These are phyloP conservation scores for Scheffersomyces insectosa DNA, from an alignment of 1,139 yeast genomes.

Conservation along the genomic window DNA sequence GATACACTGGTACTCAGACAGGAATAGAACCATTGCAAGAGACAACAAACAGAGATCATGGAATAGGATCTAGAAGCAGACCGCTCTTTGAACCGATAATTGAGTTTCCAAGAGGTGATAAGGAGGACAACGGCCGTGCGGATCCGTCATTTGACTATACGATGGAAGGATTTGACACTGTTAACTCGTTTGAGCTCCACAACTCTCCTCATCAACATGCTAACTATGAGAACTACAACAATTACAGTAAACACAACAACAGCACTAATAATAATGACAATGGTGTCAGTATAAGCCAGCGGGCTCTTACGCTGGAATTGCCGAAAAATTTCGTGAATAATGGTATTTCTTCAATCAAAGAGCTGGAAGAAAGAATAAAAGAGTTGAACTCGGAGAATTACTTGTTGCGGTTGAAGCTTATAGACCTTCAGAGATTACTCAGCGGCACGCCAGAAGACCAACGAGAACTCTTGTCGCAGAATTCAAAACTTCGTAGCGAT, in stretches of 20 bases:
- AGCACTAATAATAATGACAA: too few relatives aligned
- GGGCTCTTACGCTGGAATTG: not conserved
- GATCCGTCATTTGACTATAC: slow-evolving; percentile 30
- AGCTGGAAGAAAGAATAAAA: slow-evolving; percentile 53
- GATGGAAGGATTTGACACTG: slow-evolving; percentile 21
- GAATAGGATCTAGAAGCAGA: not conserved
- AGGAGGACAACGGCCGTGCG: not conserved
- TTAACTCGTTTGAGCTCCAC: slow-evolving; percentile 3
- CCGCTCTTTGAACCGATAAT: slow-evolving; percentile 8
- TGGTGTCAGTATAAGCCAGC: too few relatives aligned
- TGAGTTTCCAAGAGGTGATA: slow-evolving; percentile 6
- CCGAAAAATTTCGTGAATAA: slow-evolving; percentile 20
- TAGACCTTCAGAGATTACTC: slow-evolving; percentile 52
- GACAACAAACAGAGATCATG: too few relatives aligned
- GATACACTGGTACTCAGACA: too few relatives aligned
- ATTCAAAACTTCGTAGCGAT: slow-evolving; percentile 43
- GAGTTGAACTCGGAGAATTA: slow-evolving; percentile 61
- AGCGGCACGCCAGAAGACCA: slow-evolving; percentile 48
- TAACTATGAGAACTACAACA: too few relatives aligned
- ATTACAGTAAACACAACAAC: too few relatives aligned
- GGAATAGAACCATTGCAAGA: too few relatives aligned
- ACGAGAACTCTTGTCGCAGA: slow-evolving; percentile 36
- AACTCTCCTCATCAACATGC: not conserved
- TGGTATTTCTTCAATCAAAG: slow-evolving; percentile 43
- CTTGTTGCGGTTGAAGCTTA: slow-evolving; percentile 58